A percentile compares a stretch with the other conserved stretches of the same genome.
Conservation (phyloP, 1,284 basidiomycete genomes). For the Ceratobasidium sp. region DNA sequence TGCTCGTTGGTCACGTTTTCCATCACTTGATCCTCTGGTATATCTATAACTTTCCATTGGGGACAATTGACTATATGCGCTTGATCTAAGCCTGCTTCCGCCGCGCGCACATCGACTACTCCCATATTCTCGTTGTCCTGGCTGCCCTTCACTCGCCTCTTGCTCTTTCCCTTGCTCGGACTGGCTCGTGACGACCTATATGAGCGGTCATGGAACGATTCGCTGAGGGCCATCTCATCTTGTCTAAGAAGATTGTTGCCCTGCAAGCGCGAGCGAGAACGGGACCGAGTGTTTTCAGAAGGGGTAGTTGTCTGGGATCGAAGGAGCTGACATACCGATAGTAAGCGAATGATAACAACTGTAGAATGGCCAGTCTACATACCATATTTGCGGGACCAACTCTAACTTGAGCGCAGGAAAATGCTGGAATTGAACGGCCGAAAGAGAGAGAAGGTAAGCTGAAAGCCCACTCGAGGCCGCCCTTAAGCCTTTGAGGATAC, state of each 20-base stretch:
- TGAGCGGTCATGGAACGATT: background rate
- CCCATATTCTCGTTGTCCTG: background rate
- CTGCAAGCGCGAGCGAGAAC: background rate
- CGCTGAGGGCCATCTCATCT: background rate
- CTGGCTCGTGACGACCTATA: background rate
- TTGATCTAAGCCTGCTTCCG: background rate
- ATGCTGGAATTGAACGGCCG: no score
- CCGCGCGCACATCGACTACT: constrained; percentile 4
- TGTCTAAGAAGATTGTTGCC: background rate
- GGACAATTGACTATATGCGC: constrained; percentile 12
- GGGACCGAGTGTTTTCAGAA: constrained; percentile 12
- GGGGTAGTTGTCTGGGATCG: constrained; percentile 1
- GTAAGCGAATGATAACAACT: background rate
- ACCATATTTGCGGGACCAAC: no score
- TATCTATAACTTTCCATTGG: constrained; percentile 1
- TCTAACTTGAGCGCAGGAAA: no score
- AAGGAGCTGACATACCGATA: background rate
- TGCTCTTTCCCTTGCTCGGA: background rate
- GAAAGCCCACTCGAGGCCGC: no score
- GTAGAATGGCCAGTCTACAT: no score
- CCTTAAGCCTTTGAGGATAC: no score
- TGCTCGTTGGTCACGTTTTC: background rate
- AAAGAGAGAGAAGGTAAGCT: no score
- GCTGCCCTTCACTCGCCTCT: no score
- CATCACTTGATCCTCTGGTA: background rate